These are phyloP conservation scores for Suhomyces xylopsoci DNA, from an alignment of 805 yeast genomes.

Conservation along the genomic window DNA sequence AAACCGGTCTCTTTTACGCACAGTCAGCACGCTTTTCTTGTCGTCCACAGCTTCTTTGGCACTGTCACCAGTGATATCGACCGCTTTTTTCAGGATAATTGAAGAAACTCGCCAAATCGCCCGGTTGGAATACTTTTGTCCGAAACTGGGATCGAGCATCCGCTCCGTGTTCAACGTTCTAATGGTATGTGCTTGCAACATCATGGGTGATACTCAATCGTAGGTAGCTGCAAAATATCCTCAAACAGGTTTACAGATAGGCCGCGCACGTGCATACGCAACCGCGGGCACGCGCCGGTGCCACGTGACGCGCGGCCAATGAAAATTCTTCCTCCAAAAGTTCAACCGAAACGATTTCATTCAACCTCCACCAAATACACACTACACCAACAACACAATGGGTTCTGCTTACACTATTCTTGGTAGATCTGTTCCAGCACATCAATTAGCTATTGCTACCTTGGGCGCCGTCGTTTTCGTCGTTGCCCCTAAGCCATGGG, in stretches of 20 bases:
- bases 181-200: background rate
- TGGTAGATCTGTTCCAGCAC: slow-evolving; percentile 83
- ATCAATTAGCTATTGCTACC: slow-evolving; percentile 79
- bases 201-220: background rate
- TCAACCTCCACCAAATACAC: slow-evolving; percentile 2
- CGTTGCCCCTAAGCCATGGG: slow-evolving; percentile 74
- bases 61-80: background rate
- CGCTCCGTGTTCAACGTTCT: background rate
- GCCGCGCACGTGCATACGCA: background rate
- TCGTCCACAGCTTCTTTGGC: background rate
- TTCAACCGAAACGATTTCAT: background rate
- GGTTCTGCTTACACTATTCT: slow-evolving; percentile 81
- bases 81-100: background rate
- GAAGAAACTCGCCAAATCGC: background rate
- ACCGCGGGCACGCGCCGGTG: background rate
- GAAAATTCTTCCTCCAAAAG: slow-evolving; percentile 5
- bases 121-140: background rate
- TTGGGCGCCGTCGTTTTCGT: slow-evolving; percentile 63
- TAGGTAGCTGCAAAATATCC: background rate
- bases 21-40: background rate
- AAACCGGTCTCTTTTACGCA: background rate
- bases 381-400: slow-evolving; percentile 41
- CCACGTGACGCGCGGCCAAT: slow-evolving; percentile 5
- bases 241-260: background rate
- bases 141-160: background rate